These are phyloP conservation scores for Tagetes patula DNA, from an alignment of 129 eudicot genomes.

Conservation along the genomic window DNA sequence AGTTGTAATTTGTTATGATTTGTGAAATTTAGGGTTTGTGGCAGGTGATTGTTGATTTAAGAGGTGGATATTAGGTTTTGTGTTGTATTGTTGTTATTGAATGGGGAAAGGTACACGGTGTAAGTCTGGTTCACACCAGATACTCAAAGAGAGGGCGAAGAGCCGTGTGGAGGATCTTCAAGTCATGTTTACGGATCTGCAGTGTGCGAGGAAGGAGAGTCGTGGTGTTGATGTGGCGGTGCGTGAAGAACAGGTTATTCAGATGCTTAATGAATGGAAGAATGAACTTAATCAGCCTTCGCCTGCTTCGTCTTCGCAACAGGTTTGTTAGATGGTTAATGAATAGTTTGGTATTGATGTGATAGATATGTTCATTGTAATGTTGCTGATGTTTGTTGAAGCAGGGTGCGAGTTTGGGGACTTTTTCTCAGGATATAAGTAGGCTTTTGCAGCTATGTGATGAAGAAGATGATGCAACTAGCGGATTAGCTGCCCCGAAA, in stretches of 20 bases:
- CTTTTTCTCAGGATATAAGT: slow-evolving; percentile 62
- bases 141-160: slow-evolving; percentile 86
- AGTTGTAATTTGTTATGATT: background rate
- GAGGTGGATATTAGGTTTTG: slow-evolving; percentile 7
- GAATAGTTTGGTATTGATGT: background rate
- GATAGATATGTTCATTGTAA: background rate
- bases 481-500: slow-evolving; percentile 71
- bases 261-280: slow-evolving; percentile 93
- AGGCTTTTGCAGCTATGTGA: slow-evolving; percentile 70
- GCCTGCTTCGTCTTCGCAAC: slow-evolving; percentile 79
- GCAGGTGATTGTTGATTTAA: slow-evolving; percentile 29
- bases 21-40: slow-evolving; percentile 22
- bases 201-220: slow-evolving; percentile 88
- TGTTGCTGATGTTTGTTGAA: slow-evolving; percentile 4
- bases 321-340: slow-evolving; percentile 31
- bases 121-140: slow-evolving; percentile 77
- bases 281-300: slow-evolving; percentile 88
- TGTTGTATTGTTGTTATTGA: slow-evolving; percentile 10
- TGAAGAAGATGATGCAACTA: slow-evolving; percentile 91
- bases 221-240: slow-evolving; percentile 68
- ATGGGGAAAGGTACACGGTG: slow-evolving; percentile 79
- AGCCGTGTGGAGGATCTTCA: slow-evolving; percentile 91
- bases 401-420: slow-evolving; percentile 69
- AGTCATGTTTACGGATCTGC: slow-evolving; percentile 78
- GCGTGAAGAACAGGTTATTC: slow-evolving; percentile 91